Base-by-base conservation (phyloP, 176 grass and related monocot genomes). In the Miscanthus lutarioriparius region DNA sequence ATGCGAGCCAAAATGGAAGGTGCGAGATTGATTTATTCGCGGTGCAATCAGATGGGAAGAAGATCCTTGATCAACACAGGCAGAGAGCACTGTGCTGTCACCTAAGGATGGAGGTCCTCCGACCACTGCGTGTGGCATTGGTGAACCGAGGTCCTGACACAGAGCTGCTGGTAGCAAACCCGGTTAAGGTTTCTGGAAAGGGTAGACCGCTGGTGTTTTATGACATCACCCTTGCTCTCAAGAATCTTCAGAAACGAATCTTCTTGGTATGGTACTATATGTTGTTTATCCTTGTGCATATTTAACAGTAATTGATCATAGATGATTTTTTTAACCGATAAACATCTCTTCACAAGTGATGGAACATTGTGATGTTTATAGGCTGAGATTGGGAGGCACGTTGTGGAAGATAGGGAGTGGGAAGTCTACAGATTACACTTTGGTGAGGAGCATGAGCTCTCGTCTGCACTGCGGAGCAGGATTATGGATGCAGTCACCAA, bases 161-260 rank as follows among this genome's bases (percentile, higher is more conserved):
- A 2, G 92, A 97, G 70, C 83, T 97, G 7, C 67, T 97, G 63
- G 94, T 97, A 7, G 90, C 92, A 13, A 97, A 97, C 73, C 94
- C 94, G 0, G 94, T 97, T 9, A 92, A 97, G 68, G 26, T 81
- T 9, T 94, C 90, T 1, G 94, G 94, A 25, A 94, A 90, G 64
- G 94, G 94, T 5, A 86, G 94, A 2, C 94, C 94, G 1, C 74
- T 92, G 53, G 94, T 97, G 12, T 97, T 97, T 54, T 90, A 87
- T 3, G 92, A 97, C 38, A 94, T 97, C 74, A 97, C 94, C 28
- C 87, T 90, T n/a, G 94, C 92, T 67, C 85, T 97, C 56, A 97
- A 92, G 85, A 90, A 88, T 22, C 94, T 94, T 61, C 62, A 87
- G 45, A 91, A 80, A 53, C 79, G 84, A 4, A 87, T 97, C 67